A percentile compares a stretch with the other conserved stretches of the same genome.
Evolutionary conservation across 768 basidiomycete genomes (phyloP).

Genomic region (Cystobasidium onofrii): DNA sequence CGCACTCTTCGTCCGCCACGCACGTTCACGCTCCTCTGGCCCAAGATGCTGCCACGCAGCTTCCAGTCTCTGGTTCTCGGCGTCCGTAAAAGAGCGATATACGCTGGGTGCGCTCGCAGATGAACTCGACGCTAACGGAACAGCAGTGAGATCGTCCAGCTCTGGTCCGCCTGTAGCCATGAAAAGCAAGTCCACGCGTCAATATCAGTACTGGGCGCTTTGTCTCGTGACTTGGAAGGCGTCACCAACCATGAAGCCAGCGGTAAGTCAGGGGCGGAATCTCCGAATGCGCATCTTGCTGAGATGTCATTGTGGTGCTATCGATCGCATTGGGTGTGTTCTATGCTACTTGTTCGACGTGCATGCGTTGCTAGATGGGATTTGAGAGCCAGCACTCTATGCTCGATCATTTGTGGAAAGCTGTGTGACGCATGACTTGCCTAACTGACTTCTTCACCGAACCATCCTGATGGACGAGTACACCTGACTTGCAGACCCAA

Average conservation of each 20-base stretch:
- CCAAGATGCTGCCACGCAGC: constrained; percentile 28
- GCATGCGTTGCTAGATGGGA: too few species aligned
- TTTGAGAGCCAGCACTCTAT: too few species aligned
- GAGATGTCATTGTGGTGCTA: not conserved
- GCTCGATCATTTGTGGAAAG: not conserved
- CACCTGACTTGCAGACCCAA: not conserved
- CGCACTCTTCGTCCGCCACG: constrained; percentile 21
- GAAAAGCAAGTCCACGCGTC: not conserved
- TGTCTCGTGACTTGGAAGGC: not conserved
- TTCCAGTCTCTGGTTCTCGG: constrained; percentile 26
- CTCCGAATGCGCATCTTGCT: not conserved
- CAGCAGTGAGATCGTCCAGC: constrained; percentile 19
- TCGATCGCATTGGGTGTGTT: not conserved
- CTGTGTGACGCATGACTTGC: not conserved
- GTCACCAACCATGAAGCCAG: constrained; percentile 20
- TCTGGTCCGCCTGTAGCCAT: constrained; percentile 7
- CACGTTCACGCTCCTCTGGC: constrained; percentile 1
- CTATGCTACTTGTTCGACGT: too few species aligned
- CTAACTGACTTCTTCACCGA: not conserved
- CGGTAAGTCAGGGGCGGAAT: constrained; percentile 8
- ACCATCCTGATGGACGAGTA: not conserved
- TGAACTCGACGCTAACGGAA: not conserved
- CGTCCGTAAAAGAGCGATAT: constrained; percentile 31
- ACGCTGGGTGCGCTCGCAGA: not conserved
- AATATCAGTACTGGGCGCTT: not conserved